Conservation (phyloP, 768 basidiomycete species). For the Boletus reticulatus region DNA sequence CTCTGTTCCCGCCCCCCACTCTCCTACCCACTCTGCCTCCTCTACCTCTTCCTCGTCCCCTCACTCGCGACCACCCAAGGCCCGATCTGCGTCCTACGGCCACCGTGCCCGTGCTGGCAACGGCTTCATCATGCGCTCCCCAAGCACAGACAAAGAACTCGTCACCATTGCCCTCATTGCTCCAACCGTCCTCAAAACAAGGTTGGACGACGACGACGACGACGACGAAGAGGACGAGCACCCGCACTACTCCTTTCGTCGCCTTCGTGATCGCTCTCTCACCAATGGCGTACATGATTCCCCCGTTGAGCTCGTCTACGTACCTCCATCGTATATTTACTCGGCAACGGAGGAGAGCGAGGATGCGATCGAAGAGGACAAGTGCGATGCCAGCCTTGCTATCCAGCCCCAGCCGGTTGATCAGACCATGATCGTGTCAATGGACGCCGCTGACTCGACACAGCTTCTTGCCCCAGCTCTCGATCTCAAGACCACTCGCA, state of each 20-base stretch:
- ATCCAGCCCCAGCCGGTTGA: slow-evolving; percentile 13
- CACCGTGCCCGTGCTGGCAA: slow-evolving; percentile 37
- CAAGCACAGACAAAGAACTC: slow-evolving; percentile 45
- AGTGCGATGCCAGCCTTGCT: slow-evolving; percentile 14
- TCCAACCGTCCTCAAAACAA: slow-evolving; percentile 86
- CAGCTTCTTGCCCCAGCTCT: slow-evolving; percentile 16
- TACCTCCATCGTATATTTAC: slow-evolving; percentile 45
- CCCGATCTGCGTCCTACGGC: slow-evolving; percentile 29
- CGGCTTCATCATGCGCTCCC: slow-evolving; percentile 39
- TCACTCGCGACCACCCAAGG: slow-evolving; percentile 28
- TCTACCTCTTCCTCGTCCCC: slow-evolving; percentile 22
- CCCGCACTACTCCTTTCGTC: slow-evolving; percentile 8
- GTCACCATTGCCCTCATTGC: slow-evolving; percentile 73
- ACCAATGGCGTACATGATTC: slow-evolving; percentile 37
- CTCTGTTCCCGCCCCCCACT: slow-evolving; percentile 26
- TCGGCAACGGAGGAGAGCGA: slow-evolving; percentile 18
- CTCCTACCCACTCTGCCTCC: slow-evolving; percentile 39
- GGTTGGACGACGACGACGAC: slow-evolving; percentile 50
- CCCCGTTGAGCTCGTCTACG: slow-evolving; percentile 71
- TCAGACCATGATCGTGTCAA: slow-evolving; percentile 10
- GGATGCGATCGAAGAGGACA: slow-evolving; percentile 19
- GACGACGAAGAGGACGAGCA: slow-evolving; percentile 47
- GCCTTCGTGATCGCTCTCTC: slow-evolving; percentile 3
- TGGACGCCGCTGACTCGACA: slow-evolving; percentile 15
- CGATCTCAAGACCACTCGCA: slow-evolving; percentile 13